These are phyloP conservation scores for Straminergon stramineum DNA, from an alignment of 225 moss, liverwort and hornwort genomes.

Conservation along the genomic window DNA sequence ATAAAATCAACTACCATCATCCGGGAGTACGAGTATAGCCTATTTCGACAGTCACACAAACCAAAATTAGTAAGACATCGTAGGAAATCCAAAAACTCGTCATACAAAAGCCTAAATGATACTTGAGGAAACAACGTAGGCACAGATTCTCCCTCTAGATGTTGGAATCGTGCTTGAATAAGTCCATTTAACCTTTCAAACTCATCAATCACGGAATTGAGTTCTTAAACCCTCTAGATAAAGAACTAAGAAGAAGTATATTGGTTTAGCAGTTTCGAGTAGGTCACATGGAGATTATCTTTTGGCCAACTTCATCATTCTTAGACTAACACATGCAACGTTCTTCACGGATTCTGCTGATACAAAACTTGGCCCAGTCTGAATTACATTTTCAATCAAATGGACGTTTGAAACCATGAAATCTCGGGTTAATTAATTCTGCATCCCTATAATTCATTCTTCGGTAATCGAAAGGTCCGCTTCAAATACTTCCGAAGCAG, in stretches of 20 bases:
- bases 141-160: background rate
- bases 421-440: background rate
- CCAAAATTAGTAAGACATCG: background rate
- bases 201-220: background rate
- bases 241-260: background rate
- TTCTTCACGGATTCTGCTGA: background rate
- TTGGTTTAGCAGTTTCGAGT: background rate
- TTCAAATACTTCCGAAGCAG: slow-evolving; percentile 37
- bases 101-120: background rate
- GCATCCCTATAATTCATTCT: slow-evolving; percentile 35
- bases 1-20: background rate
- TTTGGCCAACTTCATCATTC: background rate
- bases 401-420: background rate
- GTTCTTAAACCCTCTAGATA: background rate
- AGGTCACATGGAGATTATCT: background rate
- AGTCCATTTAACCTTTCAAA: background rate
- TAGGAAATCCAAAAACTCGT: background rate
- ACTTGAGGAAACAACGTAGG: background rate
- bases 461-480: slow-evolving; percentile 32
- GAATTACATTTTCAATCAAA: background rate
- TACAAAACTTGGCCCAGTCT: background rate
- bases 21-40: slow-evolving; percentile 2
- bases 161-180: background rate
- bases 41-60: background rate
- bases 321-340: background rate